These are phyloP conservation scores for Zymoseptoria passerinii DNA, from an alignment of 2,329 filamentous ascomycete species.

Conservation along the genomic window DNA sequence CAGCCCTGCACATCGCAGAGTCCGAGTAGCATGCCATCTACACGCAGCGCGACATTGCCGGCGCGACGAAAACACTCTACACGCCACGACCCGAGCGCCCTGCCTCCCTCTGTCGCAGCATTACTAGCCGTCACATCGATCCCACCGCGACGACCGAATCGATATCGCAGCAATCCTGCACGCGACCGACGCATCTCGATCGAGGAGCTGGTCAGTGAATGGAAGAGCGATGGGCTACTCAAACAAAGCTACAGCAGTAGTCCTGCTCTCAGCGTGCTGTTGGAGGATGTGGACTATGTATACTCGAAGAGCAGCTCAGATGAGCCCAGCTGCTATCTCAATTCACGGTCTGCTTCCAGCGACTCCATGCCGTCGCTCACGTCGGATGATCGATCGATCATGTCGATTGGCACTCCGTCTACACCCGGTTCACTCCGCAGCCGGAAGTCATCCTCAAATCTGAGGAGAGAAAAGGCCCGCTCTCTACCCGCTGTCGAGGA, in stretches of 20 bases:
- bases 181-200: conserved; percentile 43
- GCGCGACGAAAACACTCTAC: conserved; percentile 17
- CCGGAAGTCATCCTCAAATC: conserved; percentile 28
- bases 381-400: conserved; percentile 39
- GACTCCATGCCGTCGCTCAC: conserved; percentile 51
- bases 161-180: conserved; percentile 34
- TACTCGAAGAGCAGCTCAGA: conserved; percentile 29
- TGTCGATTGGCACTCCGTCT: conserved; percentile 36
- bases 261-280: conserved; percentile 44
- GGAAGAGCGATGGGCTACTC: conserved; percentile 39
- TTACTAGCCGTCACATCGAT: conserved; percentile 53
- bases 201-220: conserved; percentile 49
- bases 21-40: conserved; percentile 18
- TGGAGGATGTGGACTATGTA: conserved; percentile 43
- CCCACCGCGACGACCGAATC: conserved; percentile 40
- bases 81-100: conserved; percentile 35
- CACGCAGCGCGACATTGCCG: conserved; percentile 12
- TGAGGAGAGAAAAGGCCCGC: conserved; percentile 41
- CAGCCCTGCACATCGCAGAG: conserved; percentile 12
- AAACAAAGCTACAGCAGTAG: conserved; percentile 25
- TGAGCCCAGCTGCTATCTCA: conserved; percentile 26
- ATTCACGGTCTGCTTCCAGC: conserved; percentile 46
- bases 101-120: conserved; percentile 50
- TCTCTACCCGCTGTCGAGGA: conserved; percentile 45
- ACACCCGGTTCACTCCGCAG: conserved; percentile 34